A percentile compares a stretch with the other conserved stretches of the same genome.
phyloP scores from a whole-genome alignment of 2,329 filamentous ascomycete genomes.

The Fusarium sp. region DNA sequence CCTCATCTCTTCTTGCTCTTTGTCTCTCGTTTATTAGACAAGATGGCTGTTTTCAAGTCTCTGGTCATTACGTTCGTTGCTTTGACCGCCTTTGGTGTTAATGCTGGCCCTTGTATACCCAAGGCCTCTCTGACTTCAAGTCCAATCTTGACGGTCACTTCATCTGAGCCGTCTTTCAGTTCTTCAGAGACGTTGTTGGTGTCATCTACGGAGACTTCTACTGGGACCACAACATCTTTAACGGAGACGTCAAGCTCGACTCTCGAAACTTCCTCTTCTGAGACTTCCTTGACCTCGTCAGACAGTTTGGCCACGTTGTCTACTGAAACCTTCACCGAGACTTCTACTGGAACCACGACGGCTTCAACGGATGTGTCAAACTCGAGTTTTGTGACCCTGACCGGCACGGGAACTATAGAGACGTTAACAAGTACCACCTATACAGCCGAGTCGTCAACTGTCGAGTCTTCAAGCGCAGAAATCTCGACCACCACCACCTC shows the following conservation, averaged over 20 bases:
- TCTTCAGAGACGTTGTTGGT: neutral
- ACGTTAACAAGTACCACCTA: neutral
- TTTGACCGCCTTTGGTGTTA: neutral
- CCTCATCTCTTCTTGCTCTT: neutral
- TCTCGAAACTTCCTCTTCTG: neutral
- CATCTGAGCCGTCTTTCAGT: neutral
- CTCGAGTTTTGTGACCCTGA: neutral
- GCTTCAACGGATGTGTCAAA: neutral
- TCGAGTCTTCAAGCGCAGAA: neutral
- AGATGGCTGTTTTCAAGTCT: neutral
- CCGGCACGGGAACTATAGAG: neutral
- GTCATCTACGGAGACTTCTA: neutral
- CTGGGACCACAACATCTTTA: neutral
- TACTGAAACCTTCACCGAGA: neutral
- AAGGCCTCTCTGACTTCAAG: neutral
- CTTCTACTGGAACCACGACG: neutral
- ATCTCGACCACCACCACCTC: neutral
- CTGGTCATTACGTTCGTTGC: neutral
- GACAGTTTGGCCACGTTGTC: neutral
- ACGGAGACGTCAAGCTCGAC: neutral
- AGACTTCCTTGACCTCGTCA: neutral
- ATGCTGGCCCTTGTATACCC: neutral
- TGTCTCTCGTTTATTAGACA: neutral
- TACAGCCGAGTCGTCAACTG: neutral
- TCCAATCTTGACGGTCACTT: neutral